Percentiles rank a stretch among this genome's conserved stretches.
Conservation (phyloP, 2,329 filamentous ascomycete species). For the Penicillium sp. region DNA sequence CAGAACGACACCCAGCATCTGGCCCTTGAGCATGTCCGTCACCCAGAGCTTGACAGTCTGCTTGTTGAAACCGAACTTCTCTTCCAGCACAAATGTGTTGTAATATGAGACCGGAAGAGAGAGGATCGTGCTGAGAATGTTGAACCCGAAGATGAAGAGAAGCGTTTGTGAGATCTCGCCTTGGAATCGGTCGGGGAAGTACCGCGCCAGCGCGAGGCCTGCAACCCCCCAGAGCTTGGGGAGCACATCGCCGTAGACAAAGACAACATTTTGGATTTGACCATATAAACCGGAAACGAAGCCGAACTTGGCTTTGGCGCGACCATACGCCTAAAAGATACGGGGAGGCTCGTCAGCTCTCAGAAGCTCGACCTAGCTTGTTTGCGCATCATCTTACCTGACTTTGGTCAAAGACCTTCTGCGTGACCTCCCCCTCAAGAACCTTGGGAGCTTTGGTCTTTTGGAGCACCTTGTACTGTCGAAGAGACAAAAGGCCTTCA, state of each 20-base stretch:
- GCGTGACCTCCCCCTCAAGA: slow-evolving; percentile 77
- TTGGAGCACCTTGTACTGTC: slow-evolving; percentile 83
- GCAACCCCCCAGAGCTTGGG: slow-evolving; percentile 84
- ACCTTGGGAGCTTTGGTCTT: slow-evolving; percentile 76
- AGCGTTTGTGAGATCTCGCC: slow-evolving; percentile 94
- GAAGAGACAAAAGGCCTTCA: slow-evolving; percentile 80
- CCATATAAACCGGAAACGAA: slow-evolving; percentile 75
- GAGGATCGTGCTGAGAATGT: slow-evolving; percentile 71
- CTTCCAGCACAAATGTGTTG: slow-evolving; percentile 91
- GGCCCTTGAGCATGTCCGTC: slow-evolving; percentile 85
- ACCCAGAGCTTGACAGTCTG: slow-evolving; percentile 85
- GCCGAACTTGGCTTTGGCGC: slow-evolving; percentile 87
- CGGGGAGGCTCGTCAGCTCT: slow-evolving; percentile 1
- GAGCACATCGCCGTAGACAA: slow-evolving; percentile 85
- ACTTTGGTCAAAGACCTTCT: slow-evolving; percentile 89
- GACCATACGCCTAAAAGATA: slow-evolving; percentile 66
- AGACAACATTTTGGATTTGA: slow-evolving; percentile 80
- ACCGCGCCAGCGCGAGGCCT: slow-evolving; percentile 66
- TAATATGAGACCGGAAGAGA: slow-evolving; percentile 81
- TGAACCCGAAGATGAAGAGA: slow-evolving; percentile 83
- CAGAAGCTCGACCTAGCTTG: background rate
- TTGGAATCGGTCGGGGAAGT: slow-evolving; percentile 69
- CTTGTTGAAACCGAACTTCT: slow-evolving; percentile 98
- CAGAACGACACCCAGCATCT: slow-evolving; percentile 71
- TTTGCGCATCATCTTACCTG: slow-evolving; percentile 50